Evolutionary conservation across 1,139 yeast species (phyloP).

Genomic region (Nadsonia starkeyi-henricii): DNA sequence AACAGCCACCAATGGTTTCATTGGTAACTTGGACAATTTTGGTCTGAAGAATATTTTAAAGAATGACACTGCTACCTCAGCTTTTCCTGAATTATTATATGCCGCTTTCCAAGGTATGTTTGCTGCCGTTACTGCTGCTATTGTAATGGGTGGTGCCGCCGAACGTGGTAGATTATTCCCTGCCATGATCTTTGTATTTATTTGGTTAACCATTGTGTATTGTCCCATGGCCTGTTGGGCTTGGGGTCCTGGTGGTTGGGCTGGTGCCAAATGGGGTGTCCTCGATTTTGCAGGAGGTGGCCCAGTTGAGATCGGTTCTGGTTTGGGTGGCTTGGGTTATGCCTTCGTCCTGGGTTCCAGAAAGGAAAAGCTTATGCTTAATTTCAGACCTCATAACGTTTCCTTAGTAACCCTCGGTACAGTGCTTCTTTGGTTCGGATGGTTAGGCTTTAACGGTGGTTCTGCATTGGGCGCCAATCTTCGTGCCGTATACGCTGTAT

Average conservation of each 20-base stretch:
- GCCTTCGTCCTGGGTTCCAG: conserved; percentile 53
- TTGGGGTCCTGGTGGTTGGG: conserved; percentile 93
- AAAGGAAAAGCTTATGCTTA: conserved; percentile 69
- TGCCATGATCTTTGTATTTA: conserved; percentile 62
- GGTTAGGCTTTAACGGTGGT: conserved; percentile 69
- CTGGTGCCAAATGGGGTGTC: conserved; percentile 68
- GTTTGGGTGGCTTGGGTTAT: conserved; percentile 46
- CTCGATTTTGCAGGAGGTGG: conserved; percentile 92
- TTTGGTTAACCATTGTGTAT: conserved; percentile 86
- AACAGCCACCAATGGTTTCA: conserved; percentile 65
- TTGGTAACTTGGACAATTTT: conserved; percentile 72
- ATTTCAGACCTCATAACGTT: conserved; percentile 90
- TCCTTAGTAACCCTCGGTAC: conserved; percentile 77
- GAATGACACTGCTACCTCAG: conserved; percentile 28
- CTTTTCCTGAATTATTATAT: conserved; percentile 71
- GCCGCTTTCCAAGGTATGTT: conserved; percentile 88
- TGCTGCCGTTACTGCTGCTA: conserved; percentile 77
- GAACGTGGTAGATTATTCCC: conserved; percentile 89
- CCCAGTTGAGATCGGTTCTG: conserved; percentile 48
- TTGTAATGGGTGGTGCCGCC: conserved; percentile 87
- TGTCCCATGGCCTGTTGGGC: conserved; percentile 92
- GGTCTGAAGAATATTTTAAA: conserved; percentile 67
- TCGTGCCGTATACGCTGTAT: conserved; percentile 67
- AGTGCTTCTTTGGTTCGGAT: conserved; percentile 51
- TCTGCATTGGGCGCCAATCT: conserved; percentile 50